phyloP scores from a whole-genome alignment of 2,329 filamentous ascomycete genomes.

The Cladosporium halotolerans region DNA sequence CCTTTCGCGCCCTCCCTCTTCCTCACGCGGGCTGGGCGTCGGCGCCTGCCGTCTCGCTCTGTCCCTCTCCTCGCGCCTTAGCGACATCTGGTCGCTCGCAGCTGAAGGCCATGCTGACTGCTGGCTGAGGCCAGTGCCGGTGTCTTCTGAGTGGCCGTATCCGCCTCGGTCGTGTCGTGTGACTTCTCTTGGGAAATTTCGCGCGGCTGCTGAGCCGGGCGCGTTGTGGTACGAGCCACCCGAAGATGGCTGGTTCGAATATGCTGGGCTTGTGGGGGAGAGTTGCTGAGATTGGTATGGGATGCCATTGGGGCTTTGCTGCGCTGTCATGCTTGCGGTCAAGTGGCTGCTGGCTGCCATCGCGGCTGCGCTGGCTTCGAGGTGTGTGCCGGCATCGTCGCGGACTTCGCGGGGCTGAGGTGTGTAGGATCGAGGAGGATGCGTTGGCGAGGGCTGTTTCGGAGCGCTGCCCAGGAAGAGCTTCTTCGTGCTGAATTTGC shows the following conservation, averaged over 20 bases:
- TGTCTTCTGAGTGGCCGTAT: conserved; percentile 21
- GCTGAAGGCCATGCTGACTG: conserved; percentile 19
- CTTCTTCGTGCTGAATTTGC: conserved; percentile 49
- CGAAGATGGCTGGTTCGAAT: conserved; percentile 30
- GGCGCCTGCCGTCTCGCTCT: conserved; percentile 23
- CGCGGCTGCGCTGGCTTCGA: conserved; percentile 47
- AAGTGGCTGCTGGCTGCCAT: conserved; percentile 46
- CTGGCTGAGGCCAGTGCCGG: conserved; percentile 21
- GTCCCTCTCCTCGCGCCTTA: conserved; percentile 20
- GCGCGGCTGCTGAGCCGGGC: conserved; percentile 21
- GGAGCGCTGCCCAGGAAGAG: conserved; percentile 44
- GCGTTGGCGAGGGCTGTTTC: conserved; percentile 46
- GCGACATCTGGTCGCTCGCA: conserved; percentile 11
- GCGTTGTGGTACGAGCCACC: conserved; percentile 22
- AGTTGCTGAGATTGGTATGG: conserved; percentile 32
- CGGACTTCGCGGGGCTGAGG: conserved; percentile 27
- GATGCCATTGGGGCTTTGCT: conserved; percentile 34
- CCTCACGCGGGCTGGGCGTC: conserved; percentile 27
- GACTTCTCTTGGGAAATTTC: conserved; percentile 23
- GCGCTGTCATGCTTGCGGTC: conserved; percentile 42
- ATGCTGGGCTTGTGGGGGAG: conserved; percentile 46
- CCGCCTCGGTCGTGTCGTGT: conserved; percentile 2
- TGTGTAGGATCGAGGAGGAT: conserved; percentile 32
- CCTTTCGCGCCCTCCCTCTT: conserved; percentile 20
- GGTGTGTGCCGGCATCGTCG: conserved; percentile 27